These are phyloP conservation scores for Mycena maculata DNA, from an alignment of 768 basidiomycete genomes.

Conservation along the genomic window DNA sequence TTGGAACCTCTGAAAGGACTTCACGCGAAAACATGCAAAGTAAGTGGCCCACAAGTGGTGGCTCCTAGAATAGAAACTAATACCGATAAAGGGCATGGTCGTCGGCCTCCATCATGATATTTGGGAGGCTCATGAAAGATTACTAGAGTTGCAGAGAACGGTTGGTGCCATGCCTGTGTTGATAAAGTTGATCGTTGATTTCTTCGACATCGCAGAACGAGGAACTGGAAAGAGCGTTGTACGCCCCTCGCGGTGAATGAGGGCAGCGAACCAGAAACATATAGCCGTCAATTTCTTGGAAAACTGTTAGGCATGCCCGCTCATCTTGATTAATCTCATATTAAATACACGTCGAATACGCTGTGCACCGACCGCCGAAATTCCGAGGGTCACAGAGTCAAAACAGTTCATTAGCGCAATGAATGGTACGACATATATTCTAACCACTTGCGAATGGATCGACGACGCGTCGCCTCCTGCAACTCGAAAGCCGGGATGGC, in stretches of 20 bases:
- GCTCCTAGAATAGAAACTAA: slow-evolving; percentile 6
- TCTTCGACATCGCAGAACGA: slow-evolving; percentile 13
- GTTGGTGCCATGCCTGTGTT: slow-evolving; percentile 51
- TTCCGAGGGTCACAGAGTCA: neutral
- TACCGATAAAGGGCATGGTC: slow-evolving; percentile 70
- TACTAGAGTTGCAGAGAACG: slow-evolving; percentile 76
- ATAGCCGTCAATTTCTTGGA: slow-evolving; percentile 14
- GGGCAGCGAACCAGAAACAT: neutral
- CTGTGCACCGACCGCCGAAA: neutral
- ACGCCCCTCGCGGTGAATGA: neutral
- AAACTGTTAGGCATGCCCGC: neutral
- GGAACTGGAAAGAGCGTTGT: slow-evolving; percentile 6
- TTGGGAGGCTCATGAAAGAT: slow-evolving; percentile 66
- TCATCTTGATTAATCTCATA: neutral
- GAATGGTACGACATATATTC: slow-evolving; percentile 26
- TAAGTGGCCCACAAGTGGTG: slow-evolving; percentile 38
- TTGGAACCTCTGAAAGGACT: slow-evolving; percentile 75
- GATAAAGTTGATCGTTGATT: neutral
- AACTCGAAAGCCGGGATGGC: neutral
- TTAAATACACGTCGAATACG: neutral
- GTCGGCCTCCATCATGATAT: slow-evolving; percentile 76
- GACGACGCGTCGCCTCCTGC: slow-evolving; percentile 4
- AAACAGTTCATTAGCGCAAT: slow-evolving; percentile 25
- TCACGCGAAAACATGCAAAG: slow-evolving; percentile 84
- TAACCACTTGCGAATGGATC: slow-evolving; percentile 29